A percentile compares a stretch with the other conserved stretches of the same genome.
phyloP scores from a whole-genome alignment of 2,329 filamentous ascomycete species.

The Ophiostoma fasciatum region DNA sequence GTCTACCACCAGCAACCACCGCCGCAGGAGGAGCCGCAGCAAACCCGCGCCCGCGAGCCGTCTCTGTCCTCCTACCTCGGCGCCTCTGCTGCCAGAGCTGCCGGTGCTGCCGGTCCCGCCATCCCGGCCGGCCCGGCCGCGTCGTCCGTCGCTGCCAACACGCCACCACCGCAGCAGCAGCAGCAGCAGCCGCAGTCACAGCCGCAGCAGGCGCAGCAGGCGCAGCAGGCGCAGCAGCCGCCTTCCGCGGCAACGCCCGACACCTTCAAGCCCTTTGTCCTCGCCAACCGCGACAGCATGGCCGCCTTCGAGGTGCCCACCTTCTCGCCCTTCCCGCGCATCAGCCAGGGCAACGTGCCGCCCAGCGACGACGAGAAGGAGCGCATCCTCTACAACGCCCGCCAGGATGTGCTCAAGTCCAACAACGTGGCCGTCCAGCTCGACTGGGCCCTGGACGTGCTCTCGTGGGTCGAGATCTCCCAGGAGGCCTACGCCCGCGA shows the following conservation, averaged over 20 bases:
- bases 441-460: slow-evolving; percentile 86
- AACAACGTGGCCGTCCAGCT: slow-evolving; percentile 95
- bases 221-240: too few relatives aligned
- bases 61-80: slow-evolving; percentile 26
- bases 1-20: slow-evolving; percentile 16
- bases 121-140: slow-evolving; percentile 13
- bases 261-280: slow-evolving; percentile 27
- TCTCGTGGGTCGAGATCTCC: slow-evolving; percentile 76
- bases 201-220: too few relatives aligned
- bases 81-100: too few relatives aligned
- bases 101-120: slow-evolving; percentile 11
- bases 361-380: slow-evolving; percentile 92
- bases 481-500: slow-evolving; percentile 63
- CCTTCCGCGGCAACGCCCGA: too few relatives aligned
- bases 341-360: slow-evolving; percentile 77
- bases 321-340: slow-evolving; percentile 83
- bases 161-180: too few relatives aligned
- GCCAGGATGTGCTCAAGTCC: slow-evolving; percentile 72
- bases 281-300: slow-evolving; percentile 23
- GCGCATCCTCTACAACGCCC: slow-evolving; percentile 70
- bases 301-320: slow-evolving; percentile 45
- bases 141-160: slow-evolving; percentile 9
- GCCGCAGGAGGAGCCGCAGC: too few relatives aligned
- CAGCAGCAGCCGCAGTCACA: too few relatives aligned
- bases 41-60: slow-evolving; percentile 28